A percentile compares a stretch with the other conserved stretches of the same genome.
Conservation (phyloP, 2,329 filamentous ascomycete species). For the Aulographum hederae region DNA sequence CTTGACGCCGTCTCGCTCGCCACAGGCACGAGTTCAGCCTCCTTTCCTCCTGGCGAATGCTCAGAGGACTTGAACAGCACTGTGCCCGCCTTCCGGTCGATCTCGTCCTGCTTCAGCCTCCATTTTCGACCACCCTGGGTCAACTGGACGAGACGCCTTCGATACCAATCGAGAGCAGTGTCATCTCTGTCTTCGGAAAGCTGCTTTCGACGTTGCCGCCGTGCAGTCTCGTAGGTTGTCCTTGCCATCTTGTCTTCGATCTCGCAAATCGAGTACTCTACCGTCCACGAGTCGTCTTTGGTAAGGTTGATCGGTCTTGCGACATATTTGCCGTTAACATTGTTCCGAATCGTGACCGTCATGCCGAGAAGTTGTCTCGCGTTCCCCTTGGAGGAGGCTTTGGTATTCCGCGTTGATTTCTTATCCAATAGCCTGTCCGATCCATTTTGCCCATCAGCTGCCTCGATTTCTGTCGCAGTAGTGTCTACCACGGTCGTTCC, state of each 20-base stretch:
- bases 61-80: slow-evolving; percentile 8
- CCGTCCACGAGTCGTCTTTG: slow-evolving; percentile 38
- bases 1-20: too few species aligned
- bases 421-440: too few species aligned
- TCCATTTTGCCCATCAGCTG: too few species aligned
- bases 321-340: slow-evolving; percentile 47
- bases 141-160: slow-evolving; percentile 27
- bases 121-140: slow-evolving; percentile 44
- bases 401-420: background rate
- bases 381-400: background rate
- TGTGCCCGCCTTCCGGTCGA: slow-evolving; percentile 27
- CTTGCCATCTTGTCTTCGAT: too few species aligned
- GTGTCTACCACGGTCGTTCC: too few species aligned
- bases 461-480: too few species aligned
- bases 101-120: slow-evolving; percentile 34
- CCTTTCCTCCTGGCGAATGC: too few species aligned
- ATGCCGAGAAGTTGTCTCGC: slow-evolving; percentile 39
- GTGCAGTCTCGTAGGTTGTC: too few species aligned
- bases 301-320: slow-evolving; percentile 37
- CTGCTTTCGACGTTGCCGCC: too few species aligned
- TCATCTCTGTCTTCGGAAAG: too few species aligned
- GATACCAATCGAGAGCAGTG: too few species aligned
- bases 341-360: slow-evolving; percentile 54
- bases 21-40: too few species aligned
- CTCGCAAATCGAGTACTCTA: slow-evolving; percentile 65